A percentile compares a stretch with the other conserved stretches of the same genome.
Conservation (phyloP, 2,329 filamentous ascomycete genomes). For the Blastomyces emzantsi region DNA sequence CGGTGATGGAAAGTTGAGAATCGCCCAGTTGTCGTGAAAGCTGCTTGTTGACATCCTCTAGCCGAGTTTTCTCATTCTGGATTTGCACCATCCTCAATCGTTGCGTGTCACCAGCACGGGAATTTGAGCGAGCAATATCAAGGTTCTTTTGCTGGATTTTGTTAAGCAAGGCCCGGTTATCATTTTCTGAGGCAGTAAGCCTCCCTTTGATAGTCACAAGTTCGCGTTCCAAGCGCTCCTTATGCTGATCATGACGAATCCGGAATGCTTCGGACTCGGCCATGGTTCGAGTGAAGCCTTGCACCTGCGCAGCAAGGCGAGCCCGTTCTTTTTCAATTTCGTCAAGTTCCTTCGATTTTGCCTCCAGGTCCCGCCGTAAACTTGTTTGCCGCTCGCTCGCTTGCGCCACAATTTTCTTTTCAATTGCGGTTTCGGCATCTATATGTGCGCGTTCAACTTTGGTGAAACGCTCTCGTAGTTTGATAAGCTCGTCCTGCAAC, state of each 20-base stretch:
- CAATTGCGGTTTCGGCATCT: slow-evolving; percentile 70
- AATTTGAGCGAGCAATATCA: slow-evolving; percentile 85
- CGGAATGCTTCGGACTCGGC: slow-evolving; percentile 83
- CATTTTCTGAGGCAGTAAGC: slow-evolving; percentile 85
- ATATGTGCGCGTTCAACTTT: slow-evolving; percentile 78
- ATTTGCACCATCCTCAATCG: slow-evolving; percentile 66
- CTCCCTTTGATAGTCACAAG: slow-evolving; percentile 84
- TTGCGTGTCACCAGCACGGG: slow-evolving; percentile 74
- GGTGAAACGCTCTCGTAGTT: slow-evolving; percentile 71
- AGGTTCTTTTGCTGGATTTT: slow-evolving; percentile 96
- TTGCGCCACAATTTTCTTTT: slow-evolving; percentile 66
- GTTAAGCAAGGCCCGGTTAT: slow-evolving; percentile 89
- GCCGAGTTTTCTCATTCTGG: slow-evolving; percentile 70
- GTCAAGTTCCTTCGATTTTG: slow-evolving; percentile 63
- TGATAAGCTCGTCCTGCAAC: slow-evolving; percentile 74
- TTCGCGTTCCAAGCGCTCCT: slow-evolving; percentile 85
- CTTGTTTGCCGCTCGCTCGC: slow-evolving; percentile 73
- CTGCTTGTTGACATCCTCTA: slow-evolving; percentile 74
- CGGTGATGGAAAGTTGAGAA: slow-evolving; percentile 69
- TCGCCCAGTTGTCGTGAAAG: slow-evolving; percentile 80
- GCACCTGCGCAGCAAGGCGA: slow-evolving; percentile 68
- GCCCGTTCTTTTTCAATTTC: slow-evolving; percentile 73
- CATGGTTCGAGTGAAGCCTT: slow-evolving; percentile 78
- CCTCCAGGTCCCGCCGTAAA: slow-evolving; percentile 69
- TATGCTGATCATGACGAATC: slow-evolving; percentile 83